Evolutionary conservation across 768 basidiomycete species (phyloP).

Genomic region (Phaeolepiota aurea): DNA sequence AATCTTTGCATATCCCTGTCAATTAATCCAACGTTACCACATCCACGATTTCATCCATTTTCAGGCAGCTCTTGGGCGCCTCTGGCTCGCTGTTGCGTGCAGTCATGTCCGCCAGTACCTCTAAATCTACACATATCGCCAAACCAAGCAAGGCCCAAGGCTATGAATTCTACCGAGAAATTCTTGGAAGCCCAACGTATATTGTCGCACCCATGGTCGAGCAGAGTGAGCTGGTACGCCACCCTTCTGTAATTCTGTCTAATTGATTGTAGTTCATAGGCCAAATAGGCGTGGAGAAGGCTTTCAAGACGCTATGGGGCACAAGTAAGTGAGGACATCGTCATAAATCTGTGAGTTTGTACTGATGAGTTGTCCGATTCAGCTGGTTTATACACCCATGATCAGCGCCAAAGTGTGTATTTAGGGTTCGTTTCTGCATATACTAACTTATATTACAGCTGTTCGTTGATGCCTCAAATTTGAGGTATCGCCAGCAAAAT

Average conservation of each 20-base stretch:
- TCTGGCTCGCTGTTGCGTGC: conserved; percentile 7
- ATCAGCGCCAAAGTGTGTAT: conserved; percentile 77
- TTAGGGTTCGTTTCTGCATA: not conserved
- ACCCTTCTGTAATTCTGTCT: no score
- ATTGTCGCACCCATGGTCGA: conserved; percentile 99
- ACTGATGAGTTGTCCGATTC: not conserved
- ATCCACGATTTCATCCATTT: not conserved
- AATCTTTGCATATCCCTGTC: not conserved
- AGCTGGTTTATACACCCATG: conserved; percentile 97
- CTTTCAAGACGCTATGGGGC: conserved; percentile 79
- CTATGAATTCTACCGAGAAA: conserved; percentile 75
- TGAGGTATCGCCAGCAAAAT: conserved; percentile 48
- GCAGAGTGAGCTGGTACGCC: conserved; percentile 89
- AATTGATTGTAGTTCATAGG: not conserved
- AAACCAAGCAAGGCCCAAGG: conserved; percentile 47
- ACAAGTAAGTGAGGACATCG: conserved; percentile 37
- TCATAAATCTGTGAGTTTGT: not conserved
- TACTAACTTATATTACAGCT: conserved; percentile 32
- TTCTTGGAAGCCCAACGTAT: conserved; percentile 79
- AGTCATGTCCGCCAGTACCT: conserved; percentile 7
- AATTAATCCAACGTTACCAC: not conserved
- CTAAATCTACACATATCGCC: no score
- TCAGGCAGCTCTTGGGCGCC: conserved; percentile 5
- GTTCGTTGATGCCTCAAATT: conserved; percentile 45
- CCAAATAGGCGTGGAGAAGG: conserved; percentile 75